Conservation (phyloP, 495 filamentous ascomycete species). For the Lophium mytilinum region DNA sequence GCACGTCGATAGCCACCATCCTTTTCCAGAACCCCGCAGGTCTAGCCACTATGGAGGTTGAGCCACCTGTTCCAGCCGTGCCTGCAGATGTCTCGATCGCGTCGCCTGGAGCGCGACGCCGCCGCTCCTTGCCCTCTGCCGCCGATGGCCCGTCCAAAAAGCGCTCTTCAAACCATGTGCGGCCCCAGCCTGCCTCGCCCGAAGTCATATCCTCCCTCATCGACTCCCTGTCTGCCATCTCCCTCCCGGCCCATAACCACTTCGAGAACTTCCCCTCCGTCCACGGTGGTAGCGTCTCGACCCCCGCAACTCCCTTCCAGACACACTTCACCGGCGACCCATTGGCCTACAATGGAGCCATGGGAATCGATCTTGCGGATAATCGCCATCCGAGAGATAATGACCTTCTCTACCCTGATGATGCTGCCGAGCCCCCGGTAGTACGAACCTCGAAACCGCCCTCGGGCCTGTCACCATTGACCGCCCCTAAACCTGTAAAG, state of each 20-base stretch:
- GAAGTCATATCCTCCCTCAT: slow-evolving; percentile 93
- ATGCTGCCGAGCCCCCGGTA: slow-evolving; percentile 73
- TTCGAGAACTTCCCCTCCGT: slow-evolving; percentile 53
- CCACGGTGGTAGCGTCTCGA: slow-evolving; percentile 35
- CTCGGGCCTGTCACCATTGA: slow-evolving; percentile 59
- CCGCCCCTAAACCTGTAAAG: slow-evolving; percentile 38
- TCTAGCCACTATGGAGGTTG: slow-evolving; percentile 21
- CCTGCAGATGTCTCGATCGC: slow-evolving; percentile 9
- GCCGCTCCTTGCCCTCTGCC: slow-evolving; percentile 15
- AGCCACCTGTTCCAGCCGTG: slow-evolving; percentile 15
- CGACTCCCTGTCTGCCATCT: slow-evolving; percentile 82
- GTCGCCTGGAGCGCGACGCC: slow-evolving; percentile 8
- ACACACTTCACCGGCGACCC: slow-evolving; percentile 24
- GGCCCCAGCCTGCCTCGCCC: slow-evolving; percentile 62
- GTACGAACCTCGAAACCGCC: slow-evolving; percentile 81
- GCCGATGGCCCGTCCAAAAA: slow-evolving; percentile 17
- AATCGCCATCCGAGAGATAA: slow-evolving; percentile 40
- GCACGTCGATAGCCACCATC: background rate
- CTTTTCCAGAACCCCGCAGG: background rate
- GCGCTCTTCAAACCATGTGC: slow-evolving; percentile 37
- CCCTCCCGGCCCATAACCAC: slow-evolving; percentile 60
- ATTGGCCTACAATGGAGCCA: slow-evolving; percentile 35
- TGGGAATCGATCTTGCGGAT: slow-evolving; percentile 64
- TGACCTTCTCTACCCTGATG: slow-evolving; percentile 53
- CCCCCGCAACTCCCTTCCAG: slow-evolving; percentile 30